Evolutionary conservation across 805 yeast species (phyloP).

Genomic region (Middelhovenomyces tepae): DNA sequence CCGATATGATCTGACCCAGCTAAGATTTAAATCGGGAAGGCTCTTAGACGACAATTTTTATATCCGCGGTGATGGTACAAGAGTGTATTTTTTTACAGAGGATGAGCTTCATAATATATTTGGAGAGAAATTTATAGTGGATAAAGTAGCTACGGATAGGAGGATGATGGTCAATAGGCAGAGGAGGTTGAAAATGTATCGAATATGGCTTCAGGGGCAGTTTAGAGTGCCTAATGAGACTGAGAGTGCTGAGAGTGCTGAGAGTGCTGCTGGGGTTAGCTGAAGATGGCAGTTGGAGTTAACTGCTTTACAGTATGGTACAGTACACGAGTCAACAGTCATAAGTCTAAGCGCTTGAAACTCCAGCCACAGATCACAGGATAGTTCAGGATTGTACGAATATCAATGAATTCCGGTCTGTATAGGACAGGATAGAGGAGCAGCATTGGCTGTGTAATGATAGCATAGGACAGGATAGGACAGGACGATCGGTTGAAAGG

Average conservation of each 20-base stretch:
- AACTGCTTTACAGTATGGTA: not conserved
- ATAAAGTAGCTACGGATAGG: slow-evolving; percentile 80
- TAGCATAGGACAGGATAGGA: too few species aligned
- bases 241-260: too few species aligned
- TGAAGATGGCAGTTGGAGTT: too few species aligned
- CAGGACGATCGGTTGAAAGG: too few species aligned
- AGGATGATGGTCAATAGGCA: slow-evolving; percentile 86
- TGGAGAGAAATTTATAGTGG: slow-evolving; percentile 53
- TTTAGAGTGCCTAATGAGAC: slow-evolving; percentile 37
- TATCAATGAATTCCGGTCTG: too few species aligned
- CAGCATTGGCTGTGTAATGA: too few species aligned
- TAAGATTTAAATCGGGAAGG: slow-evolving; percentile 83
- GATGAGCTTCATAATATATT: slow-evolving; percentile 78
- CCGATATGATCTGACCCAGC: slow-evolving; percentile 90
- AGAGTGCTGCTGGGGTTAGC: too few species aligned
- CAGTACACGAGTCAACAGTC: not conserved
- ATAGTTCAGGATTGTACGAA: too few species aligned
- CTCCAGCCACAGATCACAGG: too few species aligned
- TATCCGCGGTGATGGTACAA: slow-evolving; percentile 94
- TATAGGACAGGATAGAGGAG: too few species aligned
- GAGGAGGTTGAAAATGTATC: slow-evolving; percentile 86
- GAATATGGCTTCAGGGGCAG: slow-evolving; percentile 95
- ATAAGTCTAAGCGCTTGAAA: too few species aligned
- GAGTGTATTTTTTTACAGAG: slow-evolving; percentile 95
- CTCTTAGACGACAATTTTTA: slow-evolving; percentile 86